Evolutionary conservation across 805 yeast species (phyloP).

Genomic region (Wickerhamiella spandovensis): DNA sequence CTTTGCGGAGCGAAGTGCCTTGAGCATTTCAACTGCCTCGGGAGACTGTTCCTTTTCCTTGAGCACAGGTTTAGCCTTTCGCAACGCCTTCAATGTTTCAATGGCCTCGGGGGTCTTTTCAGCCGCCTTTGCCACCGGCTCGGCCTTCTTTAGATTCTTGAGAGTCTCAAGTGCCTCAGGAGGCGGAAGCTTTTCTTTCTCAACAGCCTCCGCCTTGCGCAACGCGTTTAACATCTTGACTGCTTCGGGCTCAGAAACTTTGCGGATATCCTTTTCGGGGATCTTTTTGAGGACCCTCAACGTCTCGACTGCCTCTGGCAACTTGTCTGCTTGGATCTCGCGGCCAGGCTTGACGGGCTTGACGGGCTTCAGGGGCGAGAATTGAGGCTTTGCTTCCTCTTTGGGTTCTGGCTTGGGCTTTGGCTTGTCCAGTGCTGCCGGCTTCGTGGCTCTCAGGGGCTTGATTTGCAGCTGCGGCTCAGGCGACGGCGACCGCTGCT

Average conservation of each 20-base stretch:
- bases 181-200: neutral
- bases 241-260: constrained; percentile 1
- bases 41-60: neutral
- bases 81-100: neutral
- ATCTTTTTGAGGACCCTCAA: neutral
- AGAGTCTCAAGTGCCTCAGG: neutral
- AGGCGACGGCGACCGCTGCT: neutral
- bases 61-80: neutral
- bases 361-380: neutral
- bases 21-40: neutral
- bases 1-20: neutral
- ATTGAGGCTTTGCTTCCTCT: neutral
- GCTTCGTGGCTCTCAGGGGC: neutral
- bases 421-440: neutral
- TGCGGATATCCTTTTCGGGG: neutral
- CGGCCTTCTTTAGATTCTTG: neutral
- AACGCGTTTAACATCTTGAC: neutral
- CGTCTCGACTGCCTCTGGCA: neutral
- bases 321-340: neutral
- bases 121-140: neutral
- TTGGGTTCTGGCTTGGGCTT: neutral
- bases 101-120: neutral
- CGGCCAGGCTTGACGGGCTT: neutral
- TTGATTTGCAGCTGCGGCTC: neutral
- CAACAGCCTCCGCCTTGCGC: neutral